These are phyloP conservation scores for Sporothrix protearum DNA, from an alignment of 2,329 filamentous ascomycete species.

Conservation along the genomic window DNA sequence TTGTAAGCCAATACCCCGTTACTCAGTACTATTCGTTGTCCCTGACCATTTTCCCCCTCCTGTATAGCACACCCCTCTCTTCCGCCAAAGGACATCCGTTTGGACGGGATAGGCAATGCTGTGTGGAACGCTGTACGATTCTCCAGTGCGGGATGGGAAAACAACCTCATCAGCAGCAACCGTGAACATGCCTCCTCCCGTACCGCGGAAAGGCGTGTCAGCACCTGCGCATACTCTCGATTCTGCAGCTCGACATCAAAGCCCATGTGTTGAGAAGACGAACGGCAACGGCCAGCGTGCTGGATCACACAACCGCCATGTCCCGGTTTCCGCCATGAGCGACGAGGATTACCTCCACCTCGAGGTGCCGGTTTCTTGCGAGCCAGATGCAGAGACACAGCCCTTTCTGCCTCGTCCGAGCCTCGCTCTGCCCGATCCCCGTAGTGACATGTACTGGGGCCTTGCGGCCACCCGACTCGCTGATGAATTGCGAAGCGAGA, in stretches of 20 bases:
- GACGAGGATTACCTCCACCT: neutral
- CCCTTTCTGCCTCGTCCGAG: constrained; percentile 14
- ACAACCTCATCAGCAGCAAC: neutral
- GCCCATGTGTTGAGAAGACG: no score
- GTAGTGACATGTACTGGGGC: constrained; percentile 11
- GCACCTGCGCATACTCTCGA: neutral
- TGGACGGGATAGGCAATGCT: neutral
- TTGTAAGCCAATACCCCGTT: constrained; percentile 1
- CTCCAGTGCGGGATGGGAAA: constrained; percentile 12
- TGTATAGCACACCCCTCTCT: neutral
- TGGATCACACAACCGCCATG: neutral
- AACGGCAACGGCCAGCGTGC: neutral
- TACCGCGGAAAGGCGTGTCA: neutral
- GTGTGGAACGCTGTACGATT: neutral
- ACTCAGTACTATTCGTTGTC: neutral
- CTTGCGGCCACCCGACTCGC: neutral
- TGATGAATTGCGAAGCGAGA: neutral
- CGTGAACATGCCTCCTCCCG: neutral
- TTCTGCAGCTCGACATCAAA: neutral
- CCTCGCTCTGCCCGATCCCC: constrained; percentile 15
- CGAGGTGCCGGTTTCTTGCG: neutral
- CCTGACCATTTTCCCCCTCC: neutral
- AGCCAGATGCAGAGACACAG: neutral
- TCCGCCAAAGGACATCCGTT: neutral
- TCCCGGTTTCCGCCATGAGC: neutral